phyloP scores from a whole-genome alignment of 495 filamentous ascomycete species.

The Neurospora sp. region DNA sequence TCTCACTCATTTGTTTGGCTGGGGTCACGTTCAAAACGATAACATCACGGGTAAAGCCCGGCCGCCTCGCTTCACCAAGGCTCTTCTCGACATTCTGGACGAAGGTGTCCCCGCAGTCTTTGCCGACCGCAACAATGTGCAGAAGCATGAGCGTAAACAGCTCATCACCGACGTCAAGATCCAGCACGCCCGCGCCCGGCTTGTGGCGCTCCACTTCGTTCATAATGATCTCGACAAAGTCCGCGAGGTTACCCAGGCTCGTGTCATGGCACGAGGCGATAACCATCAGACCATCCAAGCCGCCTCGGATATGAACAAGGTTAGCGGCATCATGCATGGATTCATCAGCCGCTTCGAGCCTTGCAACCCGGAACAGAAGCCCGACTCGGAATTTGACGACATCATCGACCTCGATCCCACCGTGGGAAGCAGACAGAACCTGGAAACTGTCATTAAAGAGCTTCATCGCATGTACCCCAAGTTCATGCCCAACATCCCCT shows the following conservation, averaged over 20 bases:
- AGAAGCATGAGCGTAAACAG: constrained; percentile 75
- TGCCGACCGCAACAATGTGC: constrained; percentile 90
- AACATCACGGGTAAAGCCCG: constrained; percentile 76
- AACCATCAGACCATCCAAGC: constrained; percentile 98
- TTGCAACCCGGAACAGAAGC: constrained; percentile 47
- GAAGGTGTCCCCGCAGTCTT: constrained; percentile 57
- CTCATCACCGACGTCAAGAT: constrained; percentile 66
- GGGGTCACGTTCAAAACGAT: constrained; percentile 95
- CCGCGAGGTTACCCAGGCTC: constrained; percentile 59
- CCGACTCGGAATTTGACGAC: constrained; percentile 69
- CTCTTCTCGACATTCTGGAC: constrained; percentile 49
- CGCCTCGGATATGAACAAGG: constrained; percentile 51
- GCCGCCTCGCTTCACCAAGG: constrained; percentile 59
- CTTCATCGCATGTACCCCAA: constrained; percentile 65
- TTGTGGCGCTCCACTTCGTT: constrained; percentile 89
- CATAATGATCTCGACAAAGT: constrained; percentile 66
- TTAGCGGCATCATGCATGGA: constrained; percentile 87
- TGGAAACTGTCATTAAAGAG: constrained; percentile 65
- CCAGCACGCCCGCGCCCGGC: constrained; percentile 48
- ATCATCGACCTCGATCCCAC: constrained; percentile 78
- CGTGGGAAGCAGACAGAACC: constrained; percentile 67
- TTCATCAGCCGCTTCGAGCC: constrained; percentile 82
- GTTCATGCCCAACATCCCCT: constrained; percentile 63
- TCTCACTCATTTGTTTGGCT: constrained; percentile 71
- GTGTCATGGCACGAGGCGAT: constrained; percentile 78